These are phyloP conservation scores for Leptographium lundbergii DNA, from an alignment of 2,329 filamentous ascomycete species.

Conservation along the genomic window DNA sequence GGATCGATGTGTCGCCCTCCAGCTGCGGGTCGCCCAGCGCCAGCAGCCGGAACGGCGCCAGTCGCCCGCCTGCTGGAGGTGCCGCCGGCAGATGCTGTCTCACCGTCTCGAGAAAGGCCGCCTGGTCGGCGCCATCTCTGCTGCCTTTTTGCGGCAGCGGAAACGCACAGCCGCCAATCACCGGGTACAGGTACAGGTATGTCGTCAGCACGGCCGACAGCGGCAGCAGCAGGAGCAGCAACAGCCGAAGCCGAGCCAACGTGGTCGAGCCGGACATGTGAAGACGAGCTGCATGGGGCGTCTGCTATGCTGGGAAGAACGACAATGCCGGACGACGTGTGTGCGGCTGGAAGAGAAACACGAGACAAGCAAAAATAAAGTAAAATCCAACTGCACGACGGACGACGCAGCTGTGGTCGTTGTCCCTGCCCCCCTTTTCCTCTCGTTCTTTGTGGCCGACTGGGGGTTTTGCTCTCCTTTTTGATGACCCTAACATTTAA, in stretches of 20 bases:
- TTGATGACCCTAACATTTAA: neutral
- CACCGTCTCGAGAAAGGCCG: conserved; percentile 25
- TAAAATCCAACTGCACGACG: too few relatives aligned
- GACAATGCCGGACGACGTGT: neutral
- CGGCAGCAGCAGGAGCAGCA: conserved; percentile 44
- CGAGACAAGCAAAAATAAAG: neutral
- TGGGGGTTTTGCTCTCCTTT: neutral
- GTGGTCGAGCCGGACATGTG: conserved; percentile 25
- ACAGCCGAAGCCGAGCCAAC: conserved; percentile 39
- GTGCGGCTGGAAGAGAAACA: neutral
- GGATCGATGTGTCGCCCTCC: conserved; percentile 80
- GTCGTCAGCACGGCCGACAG: conserved; percentile 56
- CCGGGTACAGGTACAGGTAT: conserved; percentile 80
- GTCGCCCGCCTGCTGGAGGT: conserved; percentile 11
- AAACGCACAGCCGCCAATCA: conserved; percentile 71
- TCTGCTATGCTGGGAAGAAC: neutral
- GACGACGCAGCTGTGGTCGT: neutral
- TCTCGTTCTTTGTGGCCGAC: neutral
- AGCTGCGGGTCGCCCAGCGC: conserved; percentile 86
- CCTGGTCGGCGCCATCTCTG: conserved; percentile 3
- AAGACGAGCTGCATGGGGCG: conserved; percentile 4
- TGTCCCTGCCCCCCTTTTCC: neutral
- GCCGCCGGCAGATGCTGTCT: conserved; percentile 22
- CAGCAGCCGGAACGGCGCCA: conserved; percentile 73
- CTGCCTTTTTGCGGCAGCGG: conserved; percentile 34